Evolutionary conservation across 768 basidiomycete species (phyloP).

Genomic region (Mycena maculata): DNA sequence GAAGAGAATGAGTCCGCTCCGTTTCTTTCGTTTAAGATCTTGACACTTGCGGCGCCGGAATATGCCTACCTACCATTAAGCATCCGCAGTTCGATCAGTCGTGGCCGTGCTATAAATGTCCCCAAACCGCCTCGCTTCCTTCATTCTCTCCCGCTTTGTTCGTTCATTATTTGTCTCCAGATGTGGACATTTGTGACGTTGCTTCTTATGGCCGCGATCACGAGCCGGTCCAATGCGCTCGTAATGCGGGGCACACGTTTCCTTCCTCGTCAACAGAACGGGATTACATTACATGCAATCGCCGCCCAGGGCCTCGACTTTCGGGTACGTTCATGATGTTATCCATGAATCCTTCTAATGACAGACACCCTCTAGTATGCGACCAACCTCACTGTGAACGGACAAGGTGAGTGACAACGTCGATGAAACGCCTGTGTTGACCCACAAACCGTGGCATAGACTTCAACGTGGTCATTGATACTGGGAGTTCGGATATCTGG

Average conservation of each 20-base stretch:
- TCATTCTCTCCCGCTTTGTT: neutral
- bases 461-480: conserved; percentile 1
- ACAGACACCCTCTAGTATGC: neutral
- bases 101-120: no score
- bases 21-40: no score
- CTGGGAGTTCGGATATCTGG: conserved; percentile 10
- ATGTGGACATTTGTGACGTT: neutral
- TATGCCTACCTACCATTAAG: no score
- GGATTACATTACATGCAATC: neutral
- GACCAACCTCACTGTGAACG: neutral
- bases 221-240: neutral
- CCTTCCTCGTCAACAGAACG: neutral
- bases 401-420: neutral
- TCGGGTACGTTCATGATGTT: neutral
- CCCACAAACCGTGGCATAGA: neutral
- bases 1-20: no score
- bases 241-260: neutral
- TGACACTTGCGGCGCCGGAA: no score
- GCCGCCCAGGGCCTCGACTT: neutral
- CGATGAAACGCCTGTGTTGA: neutral
- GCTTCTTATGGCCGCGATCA: neutral
- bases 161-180: neutral
- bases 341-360: neutral
- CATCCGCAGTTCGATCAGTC: no score
- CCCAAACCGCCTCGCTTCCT: no score